Evolutionary conservation across 2,329 filamentous ascomycete genomes (phyloP).

Genomic region (Cordyceps tenuipes): DNA sequence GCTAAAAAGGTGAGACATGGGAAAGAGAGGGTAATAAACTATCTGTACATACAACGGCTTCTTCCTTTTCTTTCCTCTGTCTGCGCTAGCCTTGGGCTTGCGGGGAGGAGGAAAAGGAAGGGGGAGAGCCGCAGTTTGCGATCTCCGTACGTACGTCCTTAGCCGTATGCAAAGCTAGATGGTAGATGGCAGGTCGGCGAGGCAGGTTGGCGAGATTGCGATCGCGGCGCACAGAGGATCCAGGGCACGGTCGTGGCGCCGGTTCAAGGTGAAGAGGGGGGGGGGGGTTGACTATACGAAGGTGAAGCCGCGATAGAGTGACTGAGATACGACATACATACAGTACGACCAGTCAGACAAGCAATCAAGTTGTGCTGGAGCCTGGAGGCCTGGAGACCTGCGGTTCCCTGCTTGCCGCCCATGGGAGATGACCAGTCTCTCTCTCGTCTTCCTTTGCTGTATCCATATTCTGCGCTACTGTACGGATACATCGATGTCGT

Average conservation of each 20-base stretch:
- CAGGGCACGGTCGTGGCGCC: neutral
- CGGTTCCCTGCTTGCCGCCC: neutral
- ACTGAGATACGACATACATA: too few species aligned
- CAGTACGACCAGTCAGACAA: too few species aligned
- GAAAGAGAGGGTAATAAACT: neutral
- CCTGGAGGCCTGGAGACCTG: too few species aligned
- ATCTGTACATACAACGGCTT: neutral
- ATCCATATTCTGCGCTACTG: conserved; percentile 1
- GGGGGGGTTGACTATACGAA: too few species aligned
- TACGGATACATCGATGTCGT: conserved; percentile 2
- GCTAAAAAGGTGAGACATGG: neutral
- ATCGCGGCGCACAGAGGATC: too few species aligned
- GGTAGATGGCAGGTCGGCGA: neutral
- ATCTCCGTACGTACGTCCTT: neutral
- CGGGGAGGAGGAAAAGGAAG: neutral
- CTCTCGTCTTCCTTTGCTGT: neutral
- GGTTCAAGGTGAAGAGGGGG: too few species aligned
- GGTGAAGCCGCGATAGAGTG: too few species aligned
- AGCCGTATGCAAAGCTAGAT: neutral
- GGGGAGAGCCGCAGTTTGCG: neutral
- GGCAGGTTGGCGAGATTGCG: neutral
- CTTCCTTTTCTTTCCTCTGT: neutral
- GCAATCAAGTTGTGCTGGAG: too few species aligned
- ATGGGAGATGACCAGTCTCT: neutral
- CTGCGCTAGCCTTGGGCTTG: neutral